Evolutionary conservation across 371 early-diverging fungal genomes (phyloP), one percentile per base, ranked within the genome.

Genomic region (Apophysomyces variabilis): DNA sequence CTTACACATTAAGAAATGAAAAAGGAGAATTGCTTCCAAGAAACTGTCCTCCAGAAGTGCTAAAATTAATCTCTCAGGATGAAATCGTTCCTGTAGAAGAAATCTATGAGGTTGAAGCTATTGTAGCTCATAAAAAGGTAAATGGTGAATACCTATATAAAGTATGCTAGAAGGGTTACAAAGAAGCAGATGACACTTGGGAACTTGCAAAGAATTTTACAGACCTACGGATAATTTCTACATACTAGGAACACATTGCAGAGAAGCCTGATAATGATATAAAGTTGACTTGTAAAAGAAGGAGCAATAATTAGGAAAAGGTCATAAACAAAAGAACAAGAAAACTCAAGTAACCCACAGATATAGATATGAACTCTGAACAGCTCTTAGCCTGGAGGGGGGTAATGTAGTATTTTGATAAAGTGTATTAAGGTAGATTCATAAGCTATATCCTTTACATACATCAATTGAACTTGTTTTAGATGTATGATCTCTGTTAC

Each of bases 181-280:
- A 44, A 21, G 61, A 67, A 50, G 61, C 63, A 7, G 66, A 68
- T 46, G 66, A 74, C 47, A 64, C 68, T 38, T 74, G 70, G 70
- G 70, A 74, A 59, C 69, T 70, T 32, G 61, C 59, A 2, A 57
- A 61, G 9, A 61, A 65, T 18, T 66, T 73, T 18, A 50, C 35
- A n/a, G 69, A 69, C 69, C 60, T 62, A 16, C 41, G 18, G n/a
- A 13, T 58, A 5, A 66, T 72, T 7, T 57, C 54, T 16, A 45
- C 66, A 46, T 66, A 68, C 47, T 65, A 64, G 63, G 54, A 39
- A 6, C 21, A 21, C 21, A 50, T 50, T 7, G 50, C 50, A 18
- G 50, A 50, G 2, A n/a, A 9, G 4, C 50, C 50, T 50, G 8
- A 46, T 6, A 4, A 46, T 41, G 1, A 12, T 41, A 41, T 12